Evolutionary conservation across 495 filamentous ascomycete genomes (phyloP), one percentile per base, ranked within the genome.

Genomic region (Ramalina intermedia): DNA sequence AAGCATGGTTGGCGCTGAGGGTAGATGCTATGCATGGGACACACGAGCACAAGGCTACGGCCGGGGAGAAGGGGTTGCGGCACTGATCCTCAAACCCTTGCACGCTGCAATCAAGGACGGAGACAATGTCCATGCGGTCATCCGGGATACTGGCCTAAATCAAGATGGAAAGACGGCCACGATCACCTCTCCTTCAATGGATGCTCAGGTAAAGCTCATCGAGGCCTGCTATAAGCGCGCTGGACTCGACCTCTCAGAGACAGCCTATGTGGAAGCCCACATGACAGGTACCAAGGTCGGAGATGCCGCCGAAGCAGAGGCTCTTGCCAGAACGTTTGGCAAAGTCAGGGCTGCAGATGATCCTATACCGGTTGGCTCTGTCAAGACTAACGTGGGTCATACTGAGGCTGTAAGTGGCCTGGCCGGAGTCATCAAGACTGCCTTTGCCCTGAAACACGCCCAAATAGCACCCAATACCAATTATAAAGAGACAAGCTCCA

Each of bases 361-460:
- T 51, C n/a, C 55, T 7, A 41, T 55, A 13, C 33, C 24, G 13
- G 48, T 63, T 9, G 59, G 61, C 18, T 55, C 54, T 2, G 46
- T 58, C 17, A 63, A 63, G 48, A 29, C 51, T 6, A 58, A 62
- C 36, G 51, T 63, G 23, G 59, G 61, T 4, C 61, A 63, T 29
- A 44, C 58, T 4, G 52, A 60, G 43, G 52, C 48, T 1, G 48
- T 33, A 6, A 51, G 39, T 2, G 74, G 74, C 8, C 47, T 78
- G 37, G 76, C 76, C 4, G 74, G 69, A 1, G 17, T 79, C 1
- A 47, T 80, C 3, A 78, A 77, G 58, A 65, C 70, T 3, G 57
- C 68, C 3, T 53, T 70, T 20, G 61, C 68, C 18, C 61, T 80
- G 48, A 61, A 66, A 46, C 57, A 70, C 36, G 53, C 49, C 13